Evolutionary conservation across 2,329 filamentous ascomycete genomes (phyloP).

Genomic region (Hypocreales sp.): DNA sequence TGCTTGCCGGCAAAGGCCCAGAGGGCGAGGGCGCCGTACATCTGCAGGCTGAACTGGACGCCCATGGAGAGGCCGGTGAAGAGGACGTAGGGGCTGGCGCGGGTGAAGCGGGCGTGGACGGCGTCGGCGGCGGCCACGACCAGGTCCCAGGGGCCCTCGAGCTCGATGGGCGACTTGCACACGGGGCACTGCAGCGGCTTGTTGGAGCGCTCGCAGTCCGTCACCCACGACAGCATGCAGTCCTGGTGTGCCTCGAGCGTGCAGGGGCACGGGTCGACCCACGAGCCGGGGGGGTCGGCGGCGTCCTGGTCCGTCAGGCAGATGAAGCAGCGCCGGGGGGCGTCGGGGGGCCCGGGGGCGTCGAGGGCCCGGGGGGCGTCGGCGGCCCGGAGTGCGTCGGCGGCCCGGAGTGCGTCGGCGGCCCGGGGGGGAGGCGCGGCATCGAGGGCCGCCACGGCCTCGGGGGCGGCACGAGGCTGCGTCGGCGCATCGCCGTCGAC

Average conservation of each 20-base stretch:
- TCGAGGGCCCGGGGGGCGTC: constrained; percentile 5
- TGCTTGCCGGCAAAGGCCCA: constrained; percentile 35
- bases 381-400: constrained; percentile 14
- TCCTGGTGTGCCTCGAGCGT: constrained; percentile 81
- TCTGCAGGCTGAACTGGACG: constrained; percentile 32
- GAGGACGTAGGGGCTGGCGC: constrained; percentile 46
- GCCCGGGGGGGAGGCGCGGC: constrained; percentile 2
- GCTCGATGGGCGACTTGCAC: constrained; percentile 67
- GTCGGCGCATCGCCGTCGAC: neutral
- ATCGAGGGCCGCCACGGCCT: neutral
- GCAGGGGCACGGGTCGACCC: constrained; percentile 84
- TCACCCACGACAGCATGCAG: constrained; percentile 83
- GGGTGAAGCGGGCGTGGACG: constrained; percentile 37
- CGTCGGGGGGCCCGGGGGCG: constrained; percentile 8
- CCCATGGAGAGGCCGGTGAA: constrained; percentile 39
- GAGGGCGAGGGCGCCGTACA: constrained; percentile 36
- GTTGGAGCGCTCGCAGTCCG: constrained; percentile 59
- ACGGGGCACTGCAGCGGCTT: constrained; percentile 70
- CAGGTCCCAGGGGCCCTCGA: constrained; percentile 60
- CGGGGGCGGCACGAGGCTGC: neutral
- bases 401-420: constrained; percentile 6
- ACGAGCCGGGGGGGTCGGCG: constrained; percentile 33
- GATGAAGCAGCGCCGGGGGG: constrained; percentile 41
- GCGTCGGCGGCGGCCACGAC: constrained; percentile 51
- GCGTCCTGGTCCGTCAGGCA: constrained; percentile 43